Conservation (phyloP, 164 flowering plant species). For the Vitis rotundifolia region DNA sequence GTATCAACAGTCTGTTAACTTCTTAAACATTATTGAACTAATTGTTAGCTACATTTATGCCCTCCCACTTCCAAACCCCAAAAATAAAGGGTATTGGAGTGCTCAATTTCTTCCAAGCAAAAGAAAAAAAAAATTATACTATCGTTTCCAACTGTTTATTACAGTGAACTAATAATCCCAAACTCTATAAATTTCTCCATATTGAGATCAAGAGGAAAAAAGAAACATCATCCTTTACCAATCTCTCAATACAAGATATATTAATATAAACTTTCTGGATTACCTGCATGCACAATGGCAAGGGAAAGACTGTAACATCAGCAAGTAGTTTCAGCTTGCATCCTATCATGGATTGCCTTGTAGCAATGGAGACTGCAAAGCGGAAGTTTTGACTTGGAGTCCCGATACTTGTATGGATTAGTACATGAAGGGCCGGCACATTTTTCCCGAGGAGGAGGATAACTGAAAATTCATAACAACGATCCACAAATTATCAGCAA, state of each 20-base stretch:
- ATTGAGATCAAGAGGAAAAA: background rate
- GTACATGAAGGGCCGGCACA: conserved; percentile 83
- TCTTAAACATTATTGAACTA: background rate
- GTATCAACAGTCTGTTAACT: background rate
- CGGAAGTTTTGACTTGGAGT: conserved; percentile 82
- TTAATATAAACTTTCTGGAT: background rate
- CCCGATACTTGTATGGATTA: conserved; percentile 76
- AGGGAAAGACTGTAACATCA: conserved; percentile 17
- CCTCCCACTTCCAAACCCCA: background rate
- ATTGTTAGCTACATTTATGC: background rate
- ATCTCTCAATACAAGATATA: background rate
- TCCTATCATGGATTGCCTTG: conserved; percentile 56
- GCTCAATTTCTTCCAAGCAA: background rate
- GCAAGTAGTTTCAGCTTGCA: conserved; percentile 26
- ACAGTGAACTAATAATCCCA: background rate
- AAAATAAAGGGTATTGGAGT: background rate
- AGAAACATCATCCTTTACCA: background rate
- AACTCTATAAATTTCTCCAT: background rate
- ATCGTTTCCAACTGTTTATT: background rate
- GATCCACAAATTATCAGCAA: conserved; percentile 10
- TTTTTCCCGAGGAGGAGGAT: conserved; percentile 86
- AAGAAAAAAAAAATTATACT: background rate
- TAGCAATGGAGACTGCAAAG: conserved; percentile 93
- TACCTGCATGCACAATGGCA: conserved; percentile 2
- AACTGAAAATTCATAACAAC: conserved; percentile 46